These are phyloP conservation scores for Panellus pusillus DNA, from an alignment of 768 basidiomycete species.

Conservation along the genomic window DNA sequence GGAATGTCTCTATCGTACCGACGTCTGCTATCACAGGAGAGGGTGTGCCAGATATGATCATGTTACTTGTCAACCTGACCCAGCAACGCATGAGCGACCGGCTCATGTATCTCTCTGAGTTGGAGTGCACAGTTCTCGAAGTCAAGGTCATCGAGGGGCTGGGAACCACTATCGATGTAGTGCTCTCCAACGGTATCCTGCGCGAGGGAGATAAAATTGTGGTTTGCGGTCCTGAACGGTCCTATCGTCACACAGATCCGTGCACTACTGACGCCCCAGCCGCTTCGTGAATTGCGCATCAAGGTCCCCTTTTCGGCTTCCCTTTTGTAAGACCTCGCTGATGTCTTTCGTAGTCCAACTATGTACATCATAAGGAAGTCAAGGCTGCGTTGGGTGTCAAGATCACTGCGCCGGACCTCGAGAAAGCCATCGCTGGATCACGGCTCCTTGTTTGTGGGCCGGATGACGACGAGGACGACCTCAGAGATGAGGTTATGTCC, in stretches of 20 bases:
- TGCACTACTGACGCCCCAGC: conserved; percentile 94
- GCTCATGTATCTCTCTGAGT: conserved; percentile 95
- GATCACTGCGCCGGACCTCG: conserved; percentile 92
- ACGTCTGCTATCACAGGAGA: conserved; percentile 98
- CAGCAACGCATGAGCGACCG: conserved; percentile 97
- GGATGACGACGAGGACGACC: conserved; percentile 94
- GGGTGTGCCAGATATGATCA: conserved; percentile 99
- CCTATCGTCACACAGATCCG: conserved; percentile 95
- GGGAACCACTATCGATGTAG: conserved; percentile 96
- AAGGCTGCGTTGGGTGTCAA: conserved; percentile 98
- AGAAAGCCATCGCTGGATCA: conserved; percentile 97
- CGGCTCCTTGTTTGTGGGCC: conserved; percentile 89
- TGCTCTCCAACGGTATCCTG: conserved; percentile 91
- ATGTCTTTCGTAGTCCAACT: conserved; percentile 65
- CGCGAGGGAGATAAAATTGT: conserved; percentile 93
- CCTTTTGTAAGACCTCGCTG: conserved; percentile 10
- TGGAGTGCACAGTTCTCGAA: conserved; percentile 97
- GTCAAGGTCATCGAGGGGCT: conserved; percentile 98
- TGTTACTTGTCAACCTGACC: conserved; percentile 95
- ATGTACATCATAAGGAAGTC: conserved; percentile 96
- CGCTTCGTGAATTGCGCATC: conserved; percentile 90
- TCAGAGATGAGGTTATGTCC: conserved; percentile 95
- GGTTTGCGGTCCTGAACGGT: conserved; percentile 93
- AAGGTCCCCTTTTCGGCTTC: conserved; percentile 58
- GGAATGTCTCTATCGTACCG: conserved; percentile 94